These are phyloP conservation scores for Monosporascus cannonballus DNA, from an alignment of 2,329 filamentous ascomycete species.

Conservation along the genomic window DNA sequence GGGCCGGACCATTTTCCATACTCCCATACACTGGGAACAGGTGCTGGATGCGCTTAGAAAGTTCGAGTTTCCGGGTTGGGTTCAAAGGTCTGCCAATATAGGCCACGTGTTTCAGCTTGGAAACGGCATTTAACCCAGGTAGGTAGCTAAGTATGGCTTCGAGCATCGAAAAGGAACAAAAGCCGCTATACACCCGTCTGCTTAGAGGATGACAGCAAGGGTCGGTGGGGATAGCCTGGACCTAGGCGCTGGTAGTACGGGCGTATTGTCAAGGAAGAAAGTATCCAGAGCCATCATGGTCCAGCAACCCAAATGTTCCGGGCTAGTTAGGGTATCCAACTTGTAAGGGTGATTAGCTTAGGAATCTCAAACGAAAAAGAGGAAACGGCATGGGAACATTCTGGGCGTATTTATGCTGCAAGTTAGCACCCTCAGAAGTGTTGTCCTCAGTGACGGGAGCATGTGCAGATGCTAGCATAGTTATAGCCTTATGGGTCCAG, in stretches of 20 bases:
- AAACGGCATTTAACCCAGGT: conserved; percentile 9
- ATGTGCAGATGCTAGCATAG: too few species aligned
- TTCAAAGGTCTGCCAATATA: conserved; percentile 20
- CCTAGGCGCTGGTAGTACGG: conserved; percentile 16
- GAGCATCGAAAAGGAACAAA: conserved; percentile 14
- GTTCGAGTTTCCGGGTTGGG: conserved; percentile 10
- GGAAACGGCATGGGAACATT: conserved; percentile 9
- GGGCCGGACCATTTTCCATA: conserved; percentile 14
- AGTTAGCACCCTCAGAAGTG: conserved; percentile 1
- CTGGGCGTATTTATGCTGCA: conserved; percentile 1
- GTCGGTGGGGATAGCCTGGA: conserved; percentile 13
- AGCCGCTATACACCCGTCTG: conserved; percentile 9
- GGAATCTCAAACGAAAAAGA: conserved; percentile 5
- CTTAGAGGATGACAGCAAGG: conserved; percentile 13
- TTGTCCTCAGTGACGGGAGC: too few species aligned
- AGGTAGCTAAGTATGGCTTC: conserved; percentile 17
- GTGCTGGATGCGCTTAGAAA: conserved; percentile 13
- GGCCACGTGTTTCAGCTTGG: conserved; percentile 14
- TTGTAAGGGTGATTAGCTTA: neutral
- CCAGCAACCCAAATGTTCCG: conserved; percentile 6
- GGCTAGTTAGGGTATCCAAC: neutral
- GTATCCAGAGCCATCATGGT: conserved; percentile 6
- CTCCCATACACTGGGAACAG: conserved; percentile 17
- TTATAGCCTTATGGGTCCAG: conserved; percentile 15
- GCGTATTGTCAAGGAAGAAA: conserved; percentile 3